These are phyloP conservation scores for Rosellinia necatrix DNA, from an alignment of 2,329 filamentous ascomycete genomes.

Conservation along the genomic window DNA sequence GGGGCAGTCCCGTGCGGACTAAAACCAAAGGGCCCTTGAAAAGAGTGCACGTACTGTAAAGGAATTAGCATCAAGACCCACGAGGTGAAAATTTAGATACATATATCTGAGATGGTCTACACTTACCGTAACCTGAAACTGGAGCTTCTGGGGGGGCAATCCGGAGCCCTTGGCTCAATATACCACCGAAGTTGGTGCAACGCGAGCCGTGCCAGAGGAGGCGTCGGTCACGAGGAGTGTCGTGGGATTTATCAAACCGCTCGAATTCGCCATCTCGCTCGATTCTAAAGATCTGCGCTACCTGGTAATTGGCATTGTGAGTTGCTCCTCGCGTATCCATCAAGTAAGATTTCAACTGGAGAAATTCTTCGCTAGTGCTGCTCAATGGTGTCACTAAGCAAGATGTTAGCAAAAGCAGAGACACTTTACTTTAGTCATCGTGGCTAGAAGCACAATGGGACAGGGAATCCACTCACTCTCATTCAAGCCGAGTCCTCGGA, in stretches of 20 bases:
- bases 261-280: conserved; percentile 73
- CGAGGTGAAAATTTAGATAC: neutral
- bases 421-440: neutral
- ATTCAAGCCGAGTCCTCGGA: conserved; percentile 69
- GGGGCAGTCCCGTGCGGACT: no score
- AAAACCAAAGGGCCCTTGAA: no score
- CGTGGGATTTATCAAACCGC: conserved; percentile 65
- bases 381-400: conserved; percentile 65
- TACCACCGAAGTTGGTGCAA: conserved; percentile 83
- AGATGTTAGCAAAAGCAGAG: conserved; percentile 4
- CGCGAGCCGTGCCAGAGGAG: conserved; percentile 89
- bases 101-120: neutral
- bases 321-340: conserved; percentile 67
- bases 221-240: conserved; percentile 63
- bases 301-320: conserved; percentile 62
- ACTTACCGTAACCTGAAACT: conserved; percentile 56
- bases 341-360: conserved; percentile 69
- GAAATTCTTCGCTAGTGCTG: conserved; percentile 63
- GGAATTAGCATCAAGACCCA: neutral
- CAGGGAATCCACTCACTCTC: conserved; percentile 54
- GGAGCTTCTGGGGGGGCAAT: conserved; percentile 87
- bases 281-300: conserved; percentile 82
- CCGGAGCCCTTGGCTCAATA: conserved; percentile 84
- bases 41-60: conserved; percentile 15
- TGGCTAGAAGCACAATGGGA: neutral